Conservation (phyloP, 306 rosid genomes). For the cucumber (Cucumis sativus) region DNA sequence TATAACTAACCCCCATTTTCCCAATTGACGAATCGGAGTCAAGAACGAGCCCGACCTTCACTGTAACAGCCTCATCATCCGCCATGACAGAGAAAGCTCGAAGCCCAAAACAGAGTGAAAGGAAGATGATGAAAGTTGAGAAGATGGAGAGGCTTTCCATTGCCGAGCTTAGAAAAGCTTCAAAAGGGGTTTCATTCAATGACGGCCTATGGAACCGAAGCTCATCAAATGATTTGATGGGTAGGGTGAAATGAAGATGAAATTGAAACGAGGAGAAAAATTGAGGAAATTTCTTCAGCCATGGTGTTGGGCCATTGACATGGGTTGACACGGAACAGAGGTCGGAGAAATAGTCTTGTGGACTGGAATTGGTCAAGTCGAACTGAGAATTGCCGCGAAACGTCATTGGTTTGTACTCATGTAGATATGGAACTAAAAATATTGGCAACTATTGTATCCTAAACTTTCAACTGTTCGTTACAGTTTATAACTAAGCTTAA, state of each 20-base stretch:
- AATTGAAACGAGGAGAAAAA: not conserved
- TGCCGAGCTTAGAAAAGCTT: not conserved
- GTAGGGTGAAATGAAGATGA: not conserved
- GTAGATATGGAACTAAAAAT: too few relatives aligned
- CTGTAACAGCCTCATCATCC: not conserved
- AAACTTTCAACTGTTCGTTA: too few relatives aligned
- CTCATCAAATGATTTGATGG: not conserved
- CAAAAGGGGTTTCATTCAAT: not conserved
- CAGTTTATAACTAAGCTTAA: too few relatives aligned
- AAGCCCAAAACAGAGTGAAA: not conserved
- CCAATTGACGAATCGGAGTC: not conserved
- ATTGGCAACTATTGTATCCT: too few relatives aligned
- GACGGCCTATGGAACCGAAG: not conserved
- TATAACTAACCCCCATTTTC: conserved; percentile 13
- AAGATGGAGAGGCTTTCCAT: not conserved
- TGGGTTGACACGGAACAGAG: not conserved
- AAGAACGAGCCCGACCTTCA: conserved; percentile 6
- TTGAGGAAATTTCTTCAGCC: not conserved
- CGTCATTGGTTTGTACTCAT: not conserved
- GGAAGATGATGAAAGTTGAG: not conserved
- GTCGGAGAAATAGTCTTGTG: not conserved
- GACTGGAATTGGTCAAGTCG: not conserved
- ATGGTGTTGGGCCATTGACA: not conserved
- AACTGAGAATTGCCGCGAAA: not conserved
- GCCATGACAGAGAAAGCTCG: conserved; percentile 2